Percentiles rank a stretch among this genome's conserved stretches.
These are phyloP conservation scores for Carex parvula DNA, from an alignment of 176 grass and related monocot genomes.

Conservation along the genomic window DNA sequence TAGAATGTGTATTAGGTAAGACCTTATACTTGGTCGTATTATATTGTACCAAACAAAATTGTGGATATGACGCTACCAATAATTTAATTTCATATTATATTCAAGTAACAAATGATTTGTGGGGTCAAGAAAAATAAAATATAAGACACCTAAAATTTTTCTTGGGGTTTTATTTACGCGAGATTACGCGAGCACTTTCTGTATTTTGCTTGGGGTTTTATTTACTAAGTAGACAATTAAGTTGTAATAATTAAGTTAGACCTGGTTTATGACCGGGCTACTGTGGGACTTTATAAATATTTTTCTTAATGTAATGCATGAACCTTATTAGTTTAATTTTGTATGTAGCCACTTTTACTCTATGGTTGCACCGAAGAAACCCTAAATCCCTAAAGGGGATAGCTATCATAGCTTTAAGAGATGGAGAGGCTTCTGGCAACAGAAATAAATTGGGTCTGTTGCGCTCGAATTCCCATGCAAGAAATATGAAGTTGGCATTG, in stretches of 20 bases:
- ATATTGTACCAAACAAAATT: constrained; percentile 16
- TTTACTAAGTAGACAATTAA: no score
- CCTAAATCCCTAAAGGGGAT: not conserved
- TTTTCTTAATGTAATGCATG: no score
- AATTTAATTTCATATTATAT: not conserved
- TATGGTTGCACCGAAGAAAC: not conserved
- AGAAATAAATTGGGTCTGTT: constrained; percentile 9
- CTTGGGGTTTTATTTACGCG: not conserved
- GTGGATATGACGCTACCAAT: constrained; percentile 17
- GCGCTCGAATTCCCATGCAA: constrained; percentile 8
- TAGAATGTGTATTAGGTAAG: constrained; percentile 5
- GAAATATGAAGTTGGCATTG: constrained; percentile 12
- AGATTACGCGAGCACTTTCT: no score
- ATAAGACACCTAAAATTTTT: not conserved
- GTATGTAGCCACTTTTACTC: no score
- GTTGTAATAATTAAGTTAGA: no score
- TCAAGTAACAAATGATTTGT: not conserved
- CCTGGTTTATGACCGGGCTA: no score
- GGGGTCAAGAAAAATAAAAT: not conserved
- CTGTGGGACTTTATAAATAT: no score
- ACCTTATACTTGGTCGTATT: not conserved
- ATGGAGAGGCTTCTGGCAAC: constrained; percentile 6
- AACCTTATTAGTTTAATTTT: no score
- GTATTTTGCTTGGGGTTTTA: no score
- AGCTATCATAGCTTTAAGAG: not conserved